phyloP scores from a whole-genome alignment of 306 rosid genomes.

The Sophora flavescens region DNA sequence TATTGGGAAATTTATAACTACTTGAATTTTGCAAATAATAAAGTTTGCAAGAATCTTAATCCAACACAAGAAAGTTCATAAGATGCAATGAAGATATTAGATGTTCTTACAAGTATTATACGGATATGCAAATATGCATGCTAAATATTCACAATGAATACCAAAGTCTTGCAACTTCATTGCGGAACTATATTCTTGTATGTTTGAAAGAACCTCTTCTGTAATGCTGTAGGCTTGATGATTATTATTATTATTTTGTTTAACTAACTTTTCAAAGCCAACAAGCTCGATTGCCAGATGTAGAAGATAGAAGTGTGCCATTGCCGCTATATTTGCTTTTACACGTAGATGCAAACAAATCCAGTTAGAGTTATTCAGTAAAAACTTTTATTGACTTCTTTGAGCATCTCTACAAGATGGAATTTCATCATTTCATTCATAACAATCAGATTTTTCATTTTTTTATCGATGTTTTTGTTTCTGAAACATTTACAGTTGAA shows the following conservation, averaged over 20 bases:
- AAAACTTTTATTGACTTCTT: constrained; percentile 8
- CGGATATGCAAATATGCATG: too few relatives aligned
- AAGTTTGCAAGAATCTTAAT: too few relatives aligned
- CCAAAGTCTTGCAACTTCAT: neutral
- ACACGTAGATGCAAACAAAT: constrained; percentile 11
- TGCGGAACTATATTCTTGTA: neutral
- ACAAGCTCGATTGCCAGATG: neutral
- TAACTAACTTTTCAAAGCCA: neutral
- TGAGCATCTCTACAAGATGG: constrained; percentile 20
- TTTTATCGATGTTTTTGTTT: constrained; percentile 12
- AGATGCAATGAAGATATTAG: too few relatives aligned
- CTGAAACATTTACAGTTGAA: constrained; percentile 21
- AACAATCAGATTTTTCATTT: neutral
- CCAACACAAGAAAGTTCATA: too few relatives aligned
- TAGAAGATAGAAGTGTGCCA: neutral
- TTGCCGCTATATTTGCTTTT: constrained; percentile 12
- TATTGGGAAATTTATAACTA: neutral
- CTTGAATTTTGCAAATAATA: neutral
- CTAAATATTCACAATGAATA: too few relatives aligned
- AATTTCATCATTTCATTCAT: constrained; percentile 7
- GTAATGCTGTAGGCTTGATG: constrained; percentile 25
- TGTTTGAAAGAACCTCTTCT: neutral
- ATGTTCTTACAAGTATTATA: too few relatives aligned
- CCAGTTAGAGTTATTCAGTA: neutral
- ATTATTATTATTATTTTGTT: neutral